A percentile compares a stretch with the other conserved stretches of the same genome.
phyloP scores from a whole-genome alignment of 306 rosid species.

The Delonix regia region DNA sequence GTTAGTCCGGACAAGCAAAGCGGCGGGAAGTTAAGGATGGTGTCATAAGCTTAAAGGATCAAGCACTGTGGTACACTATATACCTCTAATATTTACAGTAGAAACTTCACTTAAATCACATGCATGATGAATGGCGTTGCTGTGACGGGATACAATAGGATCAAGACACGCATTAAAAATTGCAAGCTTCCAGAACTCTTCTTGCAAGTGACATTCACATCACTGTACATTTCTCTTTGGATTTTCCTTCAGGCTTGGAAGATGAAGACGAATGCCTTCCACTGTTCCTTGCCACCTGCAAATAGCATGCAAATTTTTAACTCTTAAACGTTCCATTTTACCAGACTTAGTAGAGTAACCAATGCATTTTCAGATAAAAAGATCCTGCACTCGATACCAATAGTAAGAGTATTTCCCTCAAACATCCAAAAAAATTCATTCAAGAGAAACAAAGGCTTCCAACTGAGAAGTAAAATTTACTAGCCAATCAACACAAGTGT shows the following conservation, averaged over 20 bases:
- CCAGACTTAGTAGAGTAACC: conserved; percentile 21
- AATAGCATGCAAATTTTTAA: conserved; percentile 30
- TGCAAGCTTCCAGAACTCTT: conserved; percentile 41
- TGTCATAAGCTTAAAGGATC: conserved; percentile 38
- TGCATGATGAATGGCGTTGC: conserved; percentile 38
- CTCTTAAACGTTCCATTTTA: background rate
- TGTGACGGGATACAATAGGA: conserved; percentile 32
- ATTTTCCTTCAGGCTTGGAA: conserved; percentile 67
- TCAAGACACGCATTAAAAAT: conserved; percentile 52
- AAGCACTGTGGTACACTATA: conserved; percentile 44
- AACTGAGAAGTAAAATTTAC: background rate
- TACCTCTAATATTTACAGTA: conserved; percentile 60
- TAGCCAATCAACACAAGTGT: background rate
- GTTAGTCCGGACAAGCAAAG: conserved; percentile 26
- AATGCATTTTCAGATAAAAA: conserved; percentile 17
- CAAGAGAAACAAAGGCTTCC: background rate
- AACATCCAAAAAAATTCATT: background rate
- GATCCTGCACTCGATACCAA: conserved; percentile 1
- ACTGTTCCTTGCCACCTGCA: conserved; percentile 69
- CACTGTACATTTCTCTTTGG: conserved; percentile 86
- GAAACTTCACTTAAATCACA: conserved; percentile 49
- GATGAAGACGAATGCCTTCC: conserved; percentile 52
- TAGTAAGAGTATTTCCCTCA: background rate
- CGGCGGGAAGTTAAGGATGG: background rate
- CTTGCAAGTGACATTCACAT: conserved; percentile 61